Percentiles rank a stretch among this genome's conserved stretches.
Conservation (phyloP, 176 grass and related monocot genomes). For the Triticum timopheevii region DNA sequence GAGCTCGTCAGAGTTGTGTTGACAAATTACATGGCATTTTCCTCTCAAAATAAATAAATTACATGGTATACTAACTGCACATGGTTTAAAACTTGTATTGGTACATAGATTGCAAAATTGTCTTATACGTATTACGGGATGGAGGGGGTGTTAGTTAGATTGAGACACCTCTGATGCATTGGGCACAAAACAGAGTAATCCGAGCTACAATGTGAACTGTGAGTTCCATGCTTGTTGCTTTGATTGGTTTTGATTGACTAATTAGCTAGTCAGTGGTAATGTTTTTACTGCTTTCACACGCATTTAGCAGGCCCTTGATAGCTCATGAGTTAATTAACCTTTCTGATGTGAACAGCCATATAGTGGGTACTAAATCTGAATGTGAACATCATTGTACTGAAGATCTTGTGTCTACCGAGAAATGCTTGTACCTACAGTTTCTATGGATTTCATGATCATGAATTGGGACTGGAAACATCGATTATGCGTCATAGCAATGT, state of each 20-base stretch:
- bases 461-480: background rate
- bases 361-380: too few species aligned
- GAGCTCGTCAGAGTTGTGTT: background rate
- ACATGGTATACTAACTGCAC: background rate
- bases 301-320: background rate
- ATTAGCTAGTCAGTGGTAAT: background rate
- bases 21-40: background rate
- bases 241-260: slow-evolving; percentile 15
- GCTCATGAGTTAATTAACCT: background rate
- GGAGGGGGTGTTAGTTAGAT: background rate
- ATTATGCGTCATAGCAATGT: background rate
- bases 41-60: background rate
- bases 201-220: background rate
- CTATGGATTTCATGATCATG: background rate
- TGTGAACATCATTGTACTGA: background rate
- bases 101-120: background rate
- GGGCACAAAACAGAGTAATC: background rate
- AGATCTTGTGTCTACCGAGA: background rate
- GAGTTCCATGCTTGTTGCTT: background rate
- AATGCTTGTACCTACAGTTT: background rate
- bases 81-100: slow-evolving; percentile 12
- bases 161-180: background rate
- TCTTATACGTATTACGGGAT: too few species aligned
- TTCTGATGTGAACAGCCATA: too few species aligned
- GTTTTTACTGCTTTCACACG: background rate